Base-by-base conservation (phyloP, 257 asterid species). In the Rehmannia glutinosa region DNA sequence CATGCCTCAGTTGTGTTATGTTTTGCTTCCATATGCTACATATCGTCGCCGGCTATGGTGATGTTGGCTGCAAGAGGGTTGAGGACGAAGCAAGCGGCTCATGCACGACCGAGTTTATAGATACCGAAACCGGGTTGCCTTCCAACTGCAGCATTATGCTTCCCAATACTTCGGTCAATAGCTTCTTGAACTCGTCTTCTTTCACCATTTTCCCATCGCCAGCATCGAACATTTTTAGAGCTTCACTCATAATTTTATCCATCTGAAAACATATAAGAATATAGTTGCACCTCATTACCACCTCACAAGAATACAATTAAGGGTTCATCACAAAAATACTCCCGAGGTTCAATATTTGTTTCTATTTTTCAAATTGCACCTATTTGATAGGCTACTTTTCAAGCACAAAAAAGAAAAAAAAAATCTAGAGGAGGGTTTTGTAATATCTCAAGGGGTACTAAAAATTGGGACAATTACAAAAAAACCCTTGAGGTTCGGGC, bases 181-280 rank as follows among this genome's bases (percentile, higher is more conserved):
- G 41, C 79, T 88, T 88, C 90, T 86, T 94, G 86, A 91, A 94
- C 78, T 88, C 97, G 1, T 91, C 97, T 66, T 91, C 97, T 66
- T 82, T 94, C 47, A 87, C 91, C 17, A 72, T 23, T 65, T 81
- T 85, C 51, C 88, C 93, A 16, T 86, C 97, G 8, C 79, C 85
- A 1, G 76, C 81, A 15, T 81, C 76, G 27, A 94, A 57, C 90
- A 78, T 81, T 72, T 88, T 88, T 0, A 86, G 63, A 42, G 93
- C 95, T 62, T 80, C 91, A 3, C 38, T 72, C 51, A 71, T 68
- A 3, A 94, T 74, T n/a, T 42, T 64, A 62, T 94, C 99, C 82
- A 91, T 83, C 99, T 94, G 84, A 77, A 64, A 41, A 28, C 41
- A 12, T 19, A n/a, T 38, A 38, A 38, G 6, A 19, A 20, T 17